Conservation (phyloP, 225 moss, liverwort and hornwort species). For the Bryoerythrophyllum caledonicum region DNA sequence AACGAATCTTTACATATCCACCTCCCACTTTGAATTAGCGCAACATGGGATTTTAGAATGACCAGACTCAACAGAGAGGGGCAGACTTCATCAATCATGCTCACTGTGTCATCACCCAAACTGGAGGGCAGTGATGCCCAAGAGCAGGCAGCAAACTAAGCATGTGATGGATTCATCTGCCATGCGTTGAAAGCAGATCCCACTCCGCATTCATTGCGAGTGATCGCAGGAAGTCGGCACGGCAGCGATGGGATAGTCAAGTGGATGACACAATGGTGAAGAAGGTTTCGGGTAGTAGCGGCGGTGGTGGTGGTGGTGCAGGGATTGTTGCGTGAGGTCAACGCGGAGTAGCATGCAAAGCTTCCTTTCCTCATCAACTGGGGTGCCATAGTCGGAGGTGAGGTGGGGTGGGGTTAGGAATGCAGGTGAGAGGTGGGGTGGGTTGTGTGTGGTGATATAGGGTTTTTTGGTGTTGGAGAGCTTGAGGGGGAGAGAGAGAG, state of each 20-base stretch:
- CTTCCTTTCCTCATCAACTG: slow-evolving; percentile 1
- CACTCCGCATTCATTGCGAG: slow-evolving; percentile 8
- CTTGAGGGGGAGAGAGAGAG: not conserved
- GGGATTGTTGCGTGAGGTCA: not conserved
- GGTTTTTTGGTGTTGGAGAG: not conserved
- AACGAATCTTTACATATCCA: not conserved
- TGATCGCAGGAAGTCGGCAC: slow-evolving; percentile 9
- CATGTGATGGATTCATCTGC: not conserved
- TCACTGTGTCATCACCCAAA: not conserved
- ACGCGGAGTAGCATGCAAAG: not conserved
- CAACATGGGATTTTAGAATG: not conserved
- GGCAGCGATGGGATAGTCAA: not conserved
- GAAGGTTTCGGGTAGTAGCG: not conserved
- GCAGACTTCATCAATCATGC: not conserved
- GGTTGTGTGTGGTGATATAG: not conserved
- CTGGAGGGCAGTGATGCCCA: not conserved
- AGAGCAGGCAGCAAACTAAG: not conserved
- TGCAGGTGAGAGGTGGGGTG: not conserved
- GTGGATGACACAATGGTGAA: not conserved
- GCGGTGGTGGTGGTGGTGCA: not conserved
- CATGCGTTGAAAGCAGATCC: too few relatives aligned
- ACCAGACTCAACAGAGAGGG: not conserved
- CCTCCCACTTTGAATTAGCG: not conserved
- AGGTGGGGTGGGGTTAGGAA: slow-evolving; percentile 6
- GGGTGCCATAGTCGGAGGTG: not conserved